Evolutionary conservation across 306 rosid genomes (phyloP), one percentile per base, ranked within the genome.

Genomic region (Cucurbita argyrosperma): DNA sequence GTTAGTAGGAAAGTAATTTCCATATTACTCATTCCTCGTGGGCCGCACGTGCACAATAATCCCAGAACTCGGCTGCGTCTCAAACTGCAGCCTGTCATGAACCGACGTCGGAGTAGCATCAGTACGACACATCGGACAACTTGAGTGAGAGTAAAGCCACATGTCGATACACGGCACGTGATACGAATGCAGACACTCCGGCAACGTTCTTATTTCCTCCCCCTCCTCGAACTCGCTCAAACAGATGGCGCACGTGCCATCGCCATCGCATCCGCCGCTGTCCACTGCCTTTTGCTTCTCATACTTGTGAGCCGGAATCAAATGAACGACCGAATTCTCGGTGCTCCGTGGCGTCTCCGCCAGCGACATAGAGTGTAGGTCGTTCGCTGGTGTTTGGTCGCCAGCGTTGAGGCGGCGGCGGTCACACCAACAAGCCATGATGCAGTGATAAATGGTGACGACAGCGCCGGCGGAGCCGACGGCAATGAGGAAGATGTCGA

Each of bases 181-280:
- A 60, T 87, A 91, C 11, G 85, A 77, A 85, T 91, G 97, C 80
- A 62, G 16, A 74, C 96, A 87, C 47, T 82, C 90, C 0, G 92
- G 89, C 85, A 91, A 49, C 4, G 81, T 81, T 16, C 85, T 80
- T 70, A 89, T 37, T 42, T 84, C 89, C 9, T 88, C 96, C 21
- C 84, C 96, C 0, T 88, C 97, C 40, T 91, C 87, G 73, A 84
- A 89, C 45, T 86, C 88, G 46, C 85, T 81, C 57, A 88, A 79
- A 60, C 96, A 90, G 42, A 90, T 86, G 0, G 86, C 87, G 66
- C 92, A 90, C 0, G 79, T 84, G 55, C 55, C 83, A 10, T 65
- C 84, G 0, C 64, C 76, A 6, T 30, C 64, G 63, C 63, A 11
- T 0, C 76, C 43, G 11, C 19, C 47, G 23, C 73, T 79, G 0